Evolutionary conservation across 169 alveolate genomes (phyloP).

Genomic region (Plasmodium gaboni): DNA sequence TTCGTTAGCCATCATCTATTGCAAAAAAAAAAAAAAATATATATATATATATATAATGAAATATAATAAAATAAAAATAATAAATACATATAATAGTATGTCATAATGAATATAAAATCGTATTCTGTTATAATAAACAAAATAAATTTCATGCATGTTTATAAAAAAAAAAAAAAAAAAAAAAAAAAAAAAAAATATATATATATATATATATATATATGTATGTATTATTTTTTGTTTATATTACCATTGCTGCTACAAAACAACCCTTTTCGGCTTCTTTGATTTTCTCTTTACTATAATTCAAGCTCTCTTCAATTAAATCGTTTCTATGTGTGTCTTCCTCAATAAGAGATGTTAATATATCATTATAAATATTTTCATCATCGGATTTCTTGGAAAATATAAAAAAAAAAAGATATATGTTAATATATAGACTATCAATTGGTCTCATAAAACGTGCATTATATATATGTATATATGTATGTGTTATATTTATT

Average conservation of each 20-base stretch:
- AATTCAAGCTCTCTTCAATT: slow-evolving; percentile 63
- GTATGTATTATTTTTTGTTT: slow-evolving; percentile 7
- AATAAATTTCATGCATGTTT: too few relatives aligned
- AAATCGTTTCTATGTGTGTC: slow-evolving; percentile 60
- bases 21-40: slow-evolving; percentile 17
- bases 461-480: not conserved
- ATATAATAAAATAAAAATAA: not conserved
- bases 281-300: slow-evolving; percentile 61
- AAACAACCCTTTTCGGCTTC: slow-evolving; percentile 69
- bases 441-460: not conserved
- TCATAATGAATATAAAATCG: too few relatives aligned
- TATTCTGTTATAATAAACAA: too few relatives aligned
- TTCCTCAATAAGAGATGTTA: slow-evolving; percentile 70
- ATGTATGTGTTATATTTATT: too few relatives aligned
- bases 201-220: not conserved
- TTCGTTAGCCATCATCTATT: slow-evolving; percentile 73
- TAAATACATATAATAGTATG: too few relatives aligned
- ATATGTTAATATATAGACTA: not conserved
- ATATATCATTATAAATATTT: slow-evolving; percentile 48
- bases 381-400: slow-evolving; percentile 52
- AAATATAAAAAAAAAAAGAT: not conserved
- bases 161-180: not conserved
- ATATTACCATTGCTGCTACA: slow-evolving; percentile 69
- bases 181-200: not conserved
- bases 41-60: slow-evolving; percentile 7